phyloP scores from a whole-genome alignment of 768 basidiomycete genomes.

The Russula lepida region DNA sequence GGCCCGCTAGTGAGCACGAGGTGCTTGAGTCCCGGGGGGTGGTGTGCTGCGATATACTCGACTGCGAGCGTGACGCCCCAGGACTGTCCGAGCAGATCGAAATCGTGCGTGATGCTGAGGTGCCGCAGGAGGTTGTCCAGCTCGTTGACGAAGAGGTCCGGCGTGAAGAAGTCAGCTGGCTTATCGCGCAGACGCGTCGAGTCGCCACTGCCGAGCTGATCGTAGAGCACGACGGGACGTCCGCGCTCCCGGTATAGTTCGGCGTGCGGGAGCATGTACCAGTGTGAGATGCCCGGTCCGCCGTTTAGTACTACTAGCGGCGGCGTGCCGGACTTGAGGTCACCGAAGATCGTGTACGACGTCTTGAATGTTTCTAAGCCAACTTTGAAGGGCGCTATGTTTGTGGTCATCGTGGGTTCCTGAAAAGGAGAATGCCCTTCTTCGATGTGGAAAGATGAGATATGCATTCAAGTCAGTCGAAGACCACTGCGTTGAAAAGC shows the following conservation, averaged over 20 bases:
- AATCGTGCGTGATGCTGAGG: slow-evolving; percentile 38
- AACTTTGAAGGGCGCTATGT: slow-evolving; percentile 15
- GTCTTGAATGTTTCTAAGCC: slow-evolving; percentile 14
- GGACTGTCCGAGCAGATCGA: slow-evolving; percentile 37
- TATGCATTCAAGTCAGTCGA: no score
- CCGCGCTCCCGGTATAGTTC: neutral
- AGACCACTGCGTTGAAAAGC: neutral
- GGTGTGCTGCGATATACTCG: slow-evolving; percentile 24
- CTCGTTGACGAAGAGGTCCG: slow-evolving; percentile 43
- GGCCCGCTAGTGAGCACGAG: slow-evolving; percentile 27
- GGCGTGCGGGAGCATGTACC: slow-evolving; percentile 8
- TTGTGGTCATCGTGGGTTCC: neutral
- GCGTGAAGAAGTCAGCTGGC: slow-evolving; percentile 39
- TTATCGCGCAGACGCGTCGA: slow-evolving; percentile 49
- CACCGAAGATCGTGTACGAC: slow-evolving; percentile 3
- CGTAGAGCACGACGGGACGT: slow-evolving; percentile 20
- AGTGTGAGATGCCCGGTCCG: slow-evolving; percentile 9
- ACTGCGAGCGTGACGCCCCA: slow-evolving; percentile 39
- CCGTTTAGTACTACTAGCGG: slow-evolving; percentile 3
- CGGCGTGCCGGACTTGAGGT: neutral
- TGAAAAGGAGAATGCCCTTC: neutral
- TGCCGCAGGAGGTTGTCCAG: slow-evolving; percentile 36
- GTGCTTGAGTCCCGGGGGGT: slow-evolving; percentile 29
- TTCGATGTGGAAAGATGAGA: neutral
- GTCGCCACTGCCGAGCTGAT: slow-evolving; percentile 46